These are phyloP conservation scores for Cordyceps sp. DNA, from an alignment of 2,329 filamentous ascomycete genomes.

Conservation along the genomic window DNA sequence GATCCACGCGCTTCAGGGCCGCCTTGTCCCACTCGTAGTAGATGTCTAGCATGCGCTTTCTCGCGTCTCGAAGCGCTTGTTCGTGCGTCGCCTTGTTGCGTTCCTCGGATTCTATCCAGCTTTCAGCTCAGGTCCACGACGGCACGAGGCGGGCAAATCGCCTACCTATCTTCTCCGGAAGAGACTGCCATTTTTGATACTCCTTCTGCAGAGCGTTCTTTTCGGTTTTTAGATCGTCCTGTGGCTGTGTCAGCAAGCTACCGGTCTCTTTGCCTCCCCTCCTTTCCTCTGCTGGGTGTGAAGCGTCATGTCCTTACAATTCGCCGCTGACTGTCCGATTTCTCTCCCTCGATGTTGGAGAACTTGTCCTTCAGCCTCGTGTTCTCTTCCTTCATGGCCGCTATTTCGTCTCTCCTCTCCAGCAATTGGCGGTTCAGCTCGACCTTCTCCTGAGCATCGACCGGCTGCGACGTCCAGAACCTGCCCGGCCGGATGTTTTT, in stretches of 20 bases:
- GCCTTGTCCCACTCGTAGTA: conserved; percentile 36
- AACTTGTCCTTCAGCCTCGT: conserved; percentile 20
- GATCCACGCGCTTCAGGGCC: conserved; percentile 36
- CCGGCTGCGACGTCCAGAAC: conserved; percentile 63
- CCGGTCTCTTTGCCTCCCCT: neutral
- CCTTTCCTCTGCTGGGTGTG: too few relatives aligned
- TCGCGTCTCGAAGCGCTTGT: conserved; percentile 14
- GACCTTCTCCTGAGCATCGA: conserved; percentile 49
- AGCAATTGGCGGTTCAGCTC: conserved; percentile 38
- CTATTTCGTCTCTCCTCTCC: conserved; percentile 21
- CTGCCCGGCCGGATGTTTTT: conserved; percentile 41
- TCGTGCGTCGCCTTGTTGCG: conserved; percentile 13
- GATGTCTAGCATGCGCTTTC: conserved; percentile 27
- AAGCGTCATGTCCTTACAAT: too few relatives aligned
- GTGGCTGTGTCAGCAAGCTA: conserved; percentile 6
- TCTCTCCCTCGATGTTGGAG: conserved; percentile 24
- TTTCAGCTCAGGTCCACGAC: conserved; percentile 5
- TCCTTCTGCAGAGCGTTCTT: conserved; percentile 54
- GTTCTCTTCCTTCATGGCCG: conserved; percentile 16
- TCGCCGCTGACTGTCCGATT: conserved; percentile 14
- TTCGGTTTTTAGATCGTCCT: conserved; percentile 37
- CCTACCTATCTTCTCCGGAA: conserved; percentile 58
- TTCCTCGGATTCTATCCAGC: conserved; percentile 18
- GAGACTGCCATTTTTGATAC: conserved; percentile 43
- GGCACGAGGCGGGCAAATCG: neutral